A percentile compares a stretch with the other conserved stretches of the same genome.
These are phyloP conservation scores for Apiotrichum porosum DNA, from an alignment of 1,284 basidiomycete species.

Conservation along the genomic window DNA sequence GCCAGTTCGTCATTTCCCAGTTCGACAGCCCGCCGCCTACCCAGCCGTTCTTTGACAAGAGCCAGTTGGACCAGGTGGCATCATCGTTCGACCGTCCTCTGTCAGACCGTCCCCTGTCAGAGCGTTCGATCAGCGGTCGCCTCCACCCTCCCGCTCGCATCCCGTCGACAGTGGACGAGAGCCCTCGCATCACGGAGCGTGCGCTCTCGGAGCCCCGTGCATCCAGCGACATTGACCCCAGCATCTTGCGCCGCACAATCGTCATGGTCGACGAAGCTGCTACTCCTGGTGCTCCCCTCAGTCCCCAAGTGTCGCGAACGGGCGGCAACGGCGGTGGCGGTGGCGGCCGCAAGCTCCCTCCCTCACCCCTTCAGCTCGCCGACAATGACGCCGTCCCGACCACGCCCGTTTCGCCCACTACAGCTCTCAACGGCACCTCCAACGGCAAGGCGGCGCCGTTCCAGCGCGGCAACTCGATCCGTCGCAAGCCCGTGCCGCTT, in stretches of 20 bases:
- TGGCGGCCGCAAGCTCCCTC: background rate
- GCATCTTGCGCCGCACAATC: conserved; percentile 34
- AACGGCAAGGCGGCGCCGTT: no score
- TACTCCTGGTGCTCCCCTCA: no score
- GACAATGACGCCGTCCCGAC: background rate
- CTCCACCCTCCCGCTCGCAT: background rate
- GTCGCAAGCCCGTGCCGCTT: conserved; percentile 34
- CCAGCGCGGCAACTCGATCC: conserved; percentile 23
- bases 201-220: background rate
- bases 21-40: background rate
- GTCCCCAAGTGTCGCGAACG: no score
- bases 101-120: background rate
- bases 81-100: no score
- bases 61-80: no score
- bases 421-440: no score
- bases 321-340: no score
- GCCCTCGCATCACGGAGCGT: no score
- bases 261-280: conserved; percentile 17
- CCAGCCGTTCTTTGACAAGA: no score
- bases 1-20: background rate
- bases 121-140: background rate
- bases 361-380: conserved; percentile 5
- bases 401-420: background rate
- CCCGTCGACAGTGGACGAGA: conserved; percentile 10
- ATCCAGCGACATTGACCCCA: conserved; percentile 2